phyloP scores from a whole-genome alignment of 768 basidiomycete species.

The Collybiopsis luxurians region DNA sequence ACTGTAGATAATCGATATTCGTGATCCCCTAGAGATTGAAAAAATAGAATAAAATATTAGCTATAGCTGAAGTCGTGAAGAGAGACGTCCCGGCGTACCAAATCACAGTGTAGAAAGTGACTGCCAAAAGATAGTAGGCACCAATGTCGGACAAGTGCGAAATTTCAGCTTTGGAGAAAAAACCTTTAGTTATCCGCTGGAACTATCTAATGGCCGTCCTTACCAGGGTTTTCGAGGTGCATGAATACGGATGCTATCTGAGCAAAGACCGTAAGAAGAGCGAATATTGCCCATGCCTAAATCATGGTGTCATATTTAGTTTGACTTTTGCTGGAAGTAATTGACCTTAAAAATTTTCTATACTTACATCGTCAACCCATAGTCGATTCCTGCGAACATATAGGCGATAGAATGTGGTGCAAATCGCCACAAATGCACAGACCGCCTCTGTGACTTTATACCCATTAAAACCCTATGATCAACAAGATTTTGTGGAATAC shows the following conservation, averaged over 20 bases:
- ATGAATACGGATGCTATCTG: slow-evolving; percentile 28
- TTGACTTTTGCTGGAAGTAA: background rate
- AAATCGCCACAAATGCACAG: slow-evolving; percentile 30
- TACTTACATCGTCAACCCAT: slow-evolving; percentile 37
- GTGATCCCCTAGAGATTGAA: slow-evolving; percentile 37
- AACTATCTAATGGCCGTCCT: slow-evolving; percentile 3
- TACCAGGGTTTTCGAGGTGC: slow-evolving; percentile 22
- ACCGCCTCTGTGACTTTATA: slow-evolving; percentile 27
- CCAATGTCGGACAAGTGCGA: slow-evolving; percentile 16
- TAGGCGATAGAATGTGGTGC: slow-evolving; percentile 28
- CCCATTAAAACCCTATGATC: background rate
- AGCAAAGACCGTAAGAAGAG: slow-evolving; percentile 23
- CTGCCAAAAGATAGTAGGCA: slow-evolving; percentile 34
- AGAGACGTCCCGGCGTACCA: slow-evolving; percentile 25
- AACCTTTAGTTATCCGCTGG: slow-evolving; percentile 15
- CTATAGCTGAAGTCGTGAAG: too few relatives aligned
- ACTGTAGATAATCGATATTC: slow-evolving; percentile 53
- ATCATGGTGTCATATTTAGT: background rate
- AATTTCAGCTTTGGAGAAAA: background rate
- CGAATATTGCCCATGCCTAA: slow-evolving; percentile 28
- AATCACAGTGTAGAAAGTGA: slow-evolving; percentile 35
- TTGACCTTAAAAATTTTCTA: background rate
- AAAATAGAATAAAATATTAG: too few relatives aligned
- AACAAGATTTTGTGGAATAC: background rate
- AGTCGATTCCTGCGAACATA: slow-evolving; percentile 26